Conservation (phyloP, 805 yeast species). For the Candida insectorum region DNA sequence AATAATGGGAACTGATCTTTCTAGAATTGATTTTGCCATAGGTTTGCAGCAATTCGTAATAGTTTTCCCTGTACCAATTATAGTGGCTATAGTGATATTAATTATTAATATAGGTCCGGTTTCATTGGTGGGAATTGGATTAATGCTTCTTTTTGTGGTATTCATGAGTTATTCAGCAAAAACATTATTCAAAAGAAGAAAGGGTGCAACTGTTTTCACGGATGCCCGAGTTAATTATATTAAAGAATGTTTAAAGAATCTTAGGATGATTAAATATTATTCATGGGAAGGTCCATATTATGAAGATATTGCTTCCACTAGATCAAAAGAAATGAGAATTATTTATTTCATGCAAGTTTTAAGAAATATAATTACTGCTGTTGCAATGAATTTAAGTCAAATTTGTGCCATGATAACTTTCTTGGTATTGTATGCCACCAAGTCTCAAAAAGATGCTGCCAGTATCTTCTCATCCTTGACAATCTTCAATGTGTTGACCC, state of each 20-base stretch:
- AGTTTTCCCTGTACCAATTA: constrained; percentile 63
- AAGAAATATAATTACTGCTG: constrained; percentile 58
- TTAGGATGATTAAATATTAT: constrained; percentile 81
- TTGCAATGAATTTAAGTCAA: constrained; percentile 64
- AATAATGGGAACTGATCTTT: constrained; percentile 73
- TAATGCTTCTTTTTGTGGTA: constrained; percentile 49
- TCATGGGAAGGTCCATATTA: constrained; percentile 88
- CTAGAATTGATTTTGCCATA: constrained; percentile 72
- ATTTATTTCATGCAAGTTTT: constrained; percentile 61
- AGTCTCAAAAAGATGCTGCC: constrained; percentile 47
- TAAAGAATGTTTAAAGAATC: constrained; percentile 72
- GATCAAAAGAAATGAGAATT: constrained; percentile 58
- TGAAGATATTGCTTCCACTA: constrained; percentile 47
- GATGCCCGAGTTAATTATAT: constrained; percentile 73
- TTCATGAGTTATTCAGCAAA: constrained; percentile 46
- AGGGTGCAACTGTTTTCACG: constrained; percentile 55
- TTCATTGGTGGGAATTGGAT: constrained; percentile 64
- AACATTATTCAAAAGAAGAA: constrained; percentile 52
- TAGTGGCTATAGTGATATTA: constrained; percentile 60
- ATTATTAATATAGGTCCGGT: constrained; percentile 61
- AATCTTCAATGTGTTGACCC: constrained; percentile 57
- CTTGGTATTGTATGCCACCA: constrained; percentile 34
- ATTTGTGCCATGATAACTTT: constrained; percentile 63
- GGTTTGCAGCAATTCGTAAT: constrained; percentile 61
- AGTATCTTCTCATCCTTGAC: constrained; percentile 67